These are phyloP conservation scores for Hortaea werneckii DNA, from an alignment of 2,329 filamentous ascomycete species.

Conservation along the genomic window DNA sequence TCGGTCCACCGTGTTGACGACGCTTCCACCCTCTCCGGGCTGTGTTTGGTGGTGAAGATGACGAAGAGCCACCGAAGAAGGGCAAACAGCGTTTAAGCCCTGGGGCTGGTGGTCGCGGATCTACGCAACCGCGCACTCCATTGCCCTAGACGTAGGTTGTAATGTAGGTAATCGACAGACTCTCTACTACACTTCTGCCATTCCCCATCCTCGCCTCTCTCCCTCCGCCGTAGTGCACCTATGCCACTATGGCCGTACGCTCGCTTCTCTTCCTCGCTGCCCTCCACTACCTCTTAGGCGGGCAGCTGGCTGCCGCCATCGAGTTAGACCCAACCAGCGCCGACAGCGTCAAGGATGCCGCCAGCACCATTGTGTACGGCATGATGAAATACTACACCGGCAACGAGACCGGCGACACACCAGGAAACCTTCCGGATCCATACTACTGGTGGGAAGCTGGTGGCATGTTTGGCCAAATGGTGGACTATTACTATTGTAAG, in stretches of 20 bases:
- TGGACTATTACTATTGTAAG: conserved; percentile 56
- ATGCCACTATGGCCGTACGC: not conserved
- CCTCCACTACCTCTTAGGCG: not conserved
- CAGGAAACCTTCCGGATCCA: conserved; percentile 49
- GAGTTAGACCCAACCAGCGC: conserved; percentile 9
- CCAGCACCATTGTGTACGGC: conserved; percentile 33
- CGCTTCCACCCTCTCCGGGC: not conserved
- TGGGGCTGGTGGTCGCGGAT: not conserved
- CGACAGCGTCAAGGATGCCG: conserved; percentile 36
- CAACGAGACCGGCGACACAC: conserved; percentile 40
- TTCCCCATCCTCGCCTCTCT: not conserved
- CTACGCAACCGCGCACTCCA: not conserved
- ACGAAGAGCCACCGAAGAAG: not conserved
- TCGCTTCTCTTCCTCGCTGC: not conserved
- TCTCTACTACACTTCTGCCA: not conserved
- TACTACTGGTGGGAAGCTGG: conserved; percentile 67
- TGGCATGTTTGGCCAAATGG: conserved; percentile 53
- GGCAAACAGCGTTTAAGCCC: too few relatives aligned
- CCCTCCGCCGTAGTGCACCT: not conserved
- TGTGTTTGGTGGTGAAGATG: not conserved
- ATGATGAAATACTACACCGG: conserved; percentile 42
- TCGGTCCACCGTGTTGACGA: not conserved
- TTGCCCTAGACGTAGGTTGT: not conserved
- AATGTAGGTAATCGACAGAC: too few relatives aligned
- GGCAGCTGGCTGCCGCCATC: conserved; percentile 4